Evolutionary conservation across 2,329 filamentous ascomycete genomes (phyloP).

Genomic region (Alternaria dauci): DNA sequence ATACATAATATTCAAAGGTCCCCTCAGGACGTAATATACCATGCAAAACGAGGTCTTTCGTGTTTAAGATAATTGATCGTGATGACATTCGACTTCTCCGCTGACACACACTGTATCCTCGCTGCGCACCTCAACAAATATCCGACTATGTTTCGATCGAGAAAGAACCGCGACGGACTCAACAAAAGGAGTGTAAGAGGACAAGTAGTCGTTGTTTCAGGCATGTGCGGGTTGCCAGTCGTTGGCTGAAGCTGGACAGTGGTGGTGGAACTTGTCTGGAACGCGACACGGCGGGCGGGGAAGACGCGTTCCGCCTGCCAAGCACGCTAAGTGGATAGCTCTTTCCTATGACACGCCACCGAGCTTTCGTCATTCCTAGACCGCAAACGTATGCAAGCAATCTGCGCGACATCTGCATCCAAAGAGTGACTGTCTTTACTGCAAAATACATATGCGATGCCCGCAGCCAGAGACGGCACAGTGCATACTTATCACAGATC

Average conservation of each 20-base stretch:
- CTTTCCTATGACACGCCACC: neutral
- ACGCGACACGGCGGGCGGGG: neutral
- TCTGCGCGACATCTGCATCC: neutral
- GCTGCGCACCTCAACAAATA: neutral
- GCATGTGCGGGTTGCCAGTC: neutral
- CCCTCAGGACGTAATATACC: too few species aligned
- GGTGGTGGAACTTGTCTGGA: neutral
- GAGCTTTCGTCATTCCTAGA: neutral
- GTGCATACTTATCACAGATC: neutral
- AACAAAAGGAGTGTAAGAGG: too few species aligned
- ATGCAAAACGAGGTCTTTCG: too few species aligned
- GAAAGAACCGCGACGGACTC: too few species aligned
- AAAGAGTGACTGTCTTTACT: neutral
- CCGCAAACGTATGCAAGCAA: too few species aligned
- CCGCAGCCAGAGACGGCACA: neutral
- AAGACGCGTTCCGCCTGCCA: neutral
- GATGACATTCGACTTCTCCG: too few species aligned
- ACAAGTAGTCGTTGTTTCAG: neutral
- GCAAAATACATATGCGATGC: fast-evolving
- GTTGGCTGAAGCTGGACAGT: neutral
- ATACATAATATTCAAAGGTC: too few species aligned
- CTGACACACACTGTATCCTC: neutral
- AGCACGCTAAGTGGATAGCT: neutral
- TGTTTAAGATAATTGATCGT: too few species aligned
- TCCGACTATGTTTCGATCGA: too few species aligned